These are phyloP conservation scores for Licmophora abbreviata DNA, from an alignment of 108 stramenopile species.

Conservation along the genomic window DNA sequence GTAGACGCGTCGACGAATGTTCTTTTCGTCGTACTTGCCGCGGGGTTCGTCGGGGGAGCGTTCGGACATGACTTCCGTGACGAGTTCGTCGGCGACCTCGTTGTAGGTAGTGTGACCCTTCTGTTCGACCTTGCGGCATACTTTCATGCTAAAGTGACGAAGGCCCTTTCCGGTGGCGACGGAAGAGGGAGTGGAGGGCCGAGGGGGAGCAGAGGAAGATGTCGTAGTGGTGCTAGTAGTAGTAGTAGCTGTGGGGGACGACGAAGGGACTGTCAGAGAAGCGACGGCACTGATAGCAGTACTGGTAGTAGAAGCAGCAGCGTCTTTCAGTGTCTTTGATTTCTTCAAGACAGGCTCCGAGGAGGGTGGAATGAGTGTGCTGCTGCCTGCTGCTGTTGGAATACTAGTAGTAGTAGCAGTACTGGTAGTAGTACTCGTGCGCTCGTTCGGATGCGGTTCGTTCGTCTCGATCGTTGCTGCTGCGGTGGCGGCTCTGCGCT, in stretches of 20 bases:
- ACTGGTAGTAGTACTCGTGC: not conserved
- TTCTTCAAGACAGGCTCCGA: not conserved
- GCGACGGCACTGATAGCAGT: not conserved
- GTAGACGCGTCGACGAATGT: slow-evolving; percentile 90
- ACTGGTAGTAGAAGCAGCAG: not conserved
- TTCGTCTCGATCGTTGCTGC: no score
- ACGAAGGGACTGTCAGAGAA: not conserved
- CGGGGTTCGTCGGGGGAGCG: slow-evolving; percentile 29
- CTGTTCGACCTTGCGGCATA: slow-evolving; percentile 90
- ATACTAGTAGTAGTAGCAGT: not conserved
- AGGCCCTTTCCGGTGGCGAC: slow-evolving; percentile 51
- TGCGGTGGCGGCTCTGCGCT: no score
- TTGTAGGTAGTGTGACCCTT: slow-evolving; percentile 91
- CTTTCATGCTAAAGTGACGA: slow-evolving; percentile 88
- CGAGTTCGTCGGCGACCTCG: slow-evolving; percentile 93
- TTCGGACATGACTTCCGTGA: slow-evolving; percentile 46
- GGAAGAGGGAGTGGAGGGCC: not conserved
- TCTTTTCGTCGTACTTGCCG: slow-evolving; percentile 80
- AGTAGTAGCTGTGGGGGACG: not conserved
- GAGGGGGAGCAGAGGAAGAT: not conserved
- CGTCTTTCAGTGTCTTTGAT: not conserved
- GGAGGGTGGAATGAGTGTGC: no score
- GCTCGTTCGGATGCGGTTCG: no score
- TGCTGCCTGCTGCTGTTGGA: not conserved
- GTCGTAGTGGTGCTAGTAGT: not conserved